Percentiles rank a stretch among this genome's conserved stretches.
Evolutionary conservation across 75 land plant species (phyloP).

Genomic region (Pinus taeda): DNA sequence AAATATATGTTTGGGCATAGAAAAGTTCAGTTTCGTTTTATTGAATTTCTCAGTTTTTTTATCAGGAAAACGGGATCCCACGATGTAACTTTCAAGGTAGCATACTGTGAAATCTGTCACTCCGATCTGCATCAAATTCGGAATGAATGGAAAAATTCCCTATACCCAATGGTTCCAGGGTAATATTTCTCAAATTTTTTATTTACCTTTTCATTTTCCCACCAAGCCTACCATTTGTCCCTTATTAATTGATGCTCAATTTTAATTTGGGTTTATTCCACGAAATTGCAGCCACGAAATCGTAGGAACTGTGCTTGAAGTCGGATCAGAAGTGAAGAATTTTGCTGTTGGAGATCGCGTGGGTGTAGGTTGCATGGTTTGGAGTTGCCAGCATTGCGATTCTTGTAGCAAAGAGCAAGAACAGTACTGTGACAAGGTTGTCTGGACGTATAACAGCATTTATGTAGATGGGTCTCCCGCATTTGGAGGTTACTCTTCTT

Average conservation of each 20-base stretch:
- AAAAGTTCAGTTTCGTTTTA: too few species aligned
- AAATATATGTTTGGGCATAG: too few species aligned
- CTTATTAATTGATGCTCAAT: background rate
- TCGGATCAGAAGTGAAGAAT: slow-evolving; percentile 58
- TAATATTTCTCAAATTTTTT: background rate
- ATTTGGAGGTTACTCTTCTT: slow-evolving; percentile 27
- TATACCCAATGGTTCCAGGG: slow-evolving; percentile 42
- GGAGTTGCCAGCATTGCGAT: slow-evolving; percentile 19
- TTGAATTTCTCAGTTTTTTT: too few species aligned
- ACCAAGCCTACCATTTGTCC: background rate
- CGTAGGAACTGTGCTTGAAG: slow-evolving; percentile 57
- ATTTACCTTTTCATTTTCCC: background rate
- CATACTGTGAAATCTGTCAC: slow-evolving; percentile 46
- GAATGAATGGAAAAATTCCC: slow-evolving; percentile 25
- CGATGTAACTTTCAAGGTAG: slow-evolving; percentile 31
- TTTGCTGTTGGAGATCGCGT: slow-evolving; percentile 71
- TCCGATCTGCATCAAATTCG: slow-evolving; percentile 27
- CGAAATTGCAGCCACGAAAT: background rate
- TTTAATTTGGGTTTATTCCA: background rate
- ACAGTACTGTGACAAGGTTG: background rate
- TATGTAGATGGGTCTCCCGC: slow-evolving; percentile 21
- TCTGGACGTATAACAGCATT: slow-evolving; percentile 16
- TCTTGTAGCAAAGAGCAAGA: slow-evolving; percentile 7
- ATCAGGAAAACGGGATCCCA: slow-evolving; percentile 26
- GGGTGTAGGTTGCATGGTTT: slow-evolving; percentile 68